Base-by-base conservation (phyloP, 1,139 yeast species). In the Ogataea hybrid region DNA sequence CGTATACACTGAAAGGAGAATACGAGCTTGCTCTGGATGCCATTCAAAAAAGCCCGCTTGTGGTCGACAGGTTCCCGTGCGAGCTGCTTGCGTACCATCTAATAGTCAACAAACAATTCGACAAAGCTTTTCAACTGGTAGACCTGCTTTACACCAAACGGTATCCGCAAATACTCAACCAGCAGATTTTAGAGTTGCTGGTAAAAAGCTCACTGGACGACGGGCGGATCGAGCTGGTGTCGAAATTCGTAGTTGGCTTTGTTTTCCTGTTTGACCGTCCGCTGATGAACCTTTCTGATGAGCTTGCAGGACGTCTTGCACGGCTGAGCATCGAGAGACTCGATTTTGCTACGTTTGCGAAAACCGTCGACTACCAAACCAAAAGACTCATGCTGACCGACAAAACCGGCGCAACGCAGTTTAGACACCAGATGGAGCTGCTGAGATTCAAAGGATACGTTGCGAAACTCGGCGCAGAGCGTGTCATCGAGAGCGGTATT, bases 401-500 rank as follows among this genome's bases (percentile, higher is more conserved):
- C 14, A 16, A 31, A 4, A 33, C 15, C 5, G 28, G n/a, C 2
- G 28, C 41, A 7, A 15, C 43, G 2, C 35, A 39, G 28, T 41
- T 45, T 10, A 35, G 52, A 20, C 37, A 28, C 6, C n/a, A 36
- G 14, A 50, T 49, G 43, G 47, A 44, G 15, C 32, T 55, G 6
- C 16, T 35, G 1, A 46, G 53, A 25, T 50, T 54, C 18, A 41
- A 51, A 8, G 51, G 50, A 6, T 52, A 55, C 29, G 46, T 44
- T 2, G 35, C 39, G 6, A 50, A 48, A 27, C 39, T 58, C 4
- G 63, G 64, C 1, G 48, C 52, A 1, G 12, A 23, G 3, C 31
- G 37, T 7, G 56, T 51, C 10, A 35, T 60, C 2, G 45, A 46
- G 11, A 52, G 50, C 32, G 62, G 63, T 1, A 52, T 57, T 51